phyloP scores from a whole-genome alignment of 129 eudicot genomes.

The Smallanthus sonchifolius region DNA sequence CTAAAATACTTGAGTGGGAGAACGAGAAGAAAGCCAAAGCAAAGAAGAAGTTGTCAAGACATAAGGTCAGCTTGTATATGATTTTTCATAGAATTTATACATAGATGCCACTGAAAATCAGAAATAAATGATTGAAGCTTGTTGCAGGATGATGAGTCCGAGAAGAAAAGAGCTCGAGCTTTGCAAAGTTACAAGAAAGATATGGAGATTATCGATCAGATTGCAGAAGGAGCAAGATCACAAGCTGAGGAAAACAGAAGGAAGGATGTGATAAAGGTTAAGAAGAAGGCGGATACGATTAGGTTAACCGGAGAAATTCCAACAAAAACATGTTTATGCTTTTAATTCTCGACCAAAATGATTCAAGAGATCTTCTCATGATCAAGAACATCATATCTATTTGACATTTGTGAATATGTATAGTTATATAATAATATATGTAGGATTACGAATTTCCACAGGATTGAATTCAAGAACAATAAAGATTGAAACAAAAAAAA shows the following conservation, averaged over 20 bases:
- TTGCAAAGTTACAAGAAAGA: slow-evolving; percentile 41
- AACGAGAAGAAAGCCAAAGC: slow-evolving; percentile 71
- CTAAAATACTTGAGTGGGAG: slow-evolving; percentile 81
- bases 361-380: background rate
- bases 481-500: too few relatives aligned
- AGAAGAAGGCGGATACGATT: slow-evolving; percentile 69
- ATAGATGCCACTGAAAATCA: slow-evolving; percentile 3
- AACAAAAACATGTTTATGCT: slow-evolving; percentile 60
- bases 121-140: slow-evolving; percentile 12
- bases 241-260: slow-evolving; percentile 60
- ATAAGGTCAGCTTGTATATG: slow-evolving; percentile 33
- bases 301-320: slow-evolving; percentile 75
- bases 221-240: slow-evolving; percentile 67
- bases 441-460: too few relatives aligned
- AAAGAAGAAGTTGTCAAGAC: slow-evolving; percentile 40
- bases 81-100: background rate
- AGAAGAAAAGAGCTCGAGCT: slow-evolving; percentile 54
- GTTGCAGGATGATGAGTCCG: slow-evolving; percentile 52
- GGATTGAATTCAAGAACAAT: too few relatives aligned
- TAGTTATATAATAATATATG: background rate
- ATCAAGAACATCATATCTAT: slow-evolving; percentile 1
- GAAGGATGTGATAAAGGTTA: slow-evolving; percentile 54
- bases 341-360: slow-evolving; percentile 25
- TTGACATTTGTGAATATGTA: background rate
- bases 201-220: slow-evolving; percentile 47